Evolutionary conservation across 345 rosid genomes (phyloP), one percentile per base, ranked within the genome.

Genomic region (Camelina sativa): DNA sequence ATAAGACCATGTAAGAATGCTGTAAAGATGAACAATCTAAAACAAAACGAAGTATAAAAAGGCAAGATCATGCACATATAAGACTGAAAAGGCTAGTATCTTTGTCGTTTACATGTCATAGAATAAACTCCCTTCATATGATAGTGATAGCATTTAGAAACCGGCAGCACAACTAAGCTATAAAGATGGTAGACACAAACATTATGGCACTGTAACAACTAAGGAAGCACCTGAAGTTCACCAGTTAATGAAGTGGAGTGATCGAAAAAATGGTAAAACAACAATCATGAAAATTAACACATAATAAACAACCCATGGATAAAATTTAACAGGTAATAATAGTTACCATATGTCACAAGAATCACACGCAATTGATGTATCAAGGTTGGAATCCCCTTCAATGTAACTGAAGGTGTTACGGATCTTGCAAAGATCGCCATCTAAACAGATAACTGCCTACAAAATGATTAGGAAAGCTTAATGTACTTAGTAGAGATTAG

Each of bases 401-500:
- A 86, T 62, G 74, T 50, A 69, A 47, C 72, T 61, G 19, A 86
- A 78, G 69, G 81, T 85, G 76, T 82, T 79, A 69, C 94, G 88
- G 69, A 95, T 82, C 84, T 85, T 92, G 88, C 98, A 95, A 63
- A 85, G 96, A 85, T 85, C 88, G 70, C 98, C 98, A 80, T 92
- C 97, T 88, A 95, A 89, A 89, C 99, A 95, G 82, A 83, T 76
- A 85, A 95, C 99, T 92, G 97, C 97, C 99, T 95, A 88, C 81
- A 86, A 78, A 88, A 80, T 70, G 77, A 80, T 62, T 53, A 62
- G 51, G 72, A 70, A 78, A 79, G 83, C 60, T 72, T 83, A 78
- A 54, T 44, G 68, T 69, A 38, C 53, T 37, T 53, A 53, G 65
- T 30, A 57, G 63, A 70, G 70, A 81, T 66, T 51, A 48, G 69